Conservation (phyloP, 495 filamentous ascomycete species). For the Geopyxis carbonaria region DNA sequence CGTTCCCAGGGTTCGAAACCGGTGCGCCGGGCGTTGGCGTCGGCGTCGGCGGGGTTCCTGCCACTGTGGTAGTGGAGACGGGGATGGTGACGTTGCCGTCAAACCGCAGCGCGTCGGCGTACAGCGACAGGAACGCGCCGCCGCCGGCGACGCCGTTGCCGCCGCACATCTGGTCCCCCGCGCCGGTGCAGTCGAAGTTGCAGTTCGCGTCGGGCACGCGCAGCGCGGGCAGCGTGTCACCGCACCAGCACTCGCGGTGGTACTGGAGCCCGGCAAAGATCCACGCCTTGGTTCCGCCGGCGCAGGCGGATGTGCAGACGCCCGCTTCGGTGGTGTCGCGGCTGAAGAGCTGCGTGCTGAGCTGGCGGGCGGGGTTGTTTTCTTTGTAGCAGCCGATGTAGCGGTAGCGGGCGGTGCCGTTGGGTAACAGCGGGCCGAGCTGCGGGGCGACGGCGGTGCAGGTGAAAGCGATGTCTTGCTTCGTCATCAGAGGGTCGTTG, state of each 20-base stretch:
- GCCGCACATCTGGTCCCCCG: constrained; percentile 28
- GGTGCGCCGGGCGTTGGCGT: constrained; percentile 4
- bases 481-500: constrained; percentile 25
- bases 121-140: constrained; percentile 29
- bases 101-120: constrained; percentile 24
- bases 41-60: constrained; percentile 22
- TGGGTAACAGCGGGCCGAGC: constrained; percentile 15
- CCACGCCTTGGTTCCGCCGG: constrained; percentile 5
- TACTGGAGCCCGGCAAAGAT: constrained; percentile 26
- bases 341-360: constrained; percentile 21
- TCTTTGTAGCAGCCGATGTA: constrained; percentile 29
- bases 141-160: constrained; percentile 30
- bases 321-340: constrained; percentile 21
- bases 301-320: constrained; percentile 23
- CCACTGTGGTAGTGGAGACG: constrained; percentile 14
- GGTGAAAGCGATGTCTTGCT: constrained; percentile 22
- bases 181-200: constrained; percentile 28
- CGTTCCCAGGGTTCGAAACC: constrained; percentile 19
- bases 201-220: constrained; percentile 25
- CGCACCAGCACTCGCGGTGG: constrained; percentile 28
- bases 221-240: constrained; percentile 22
- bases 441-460: constrained; percentile 25
- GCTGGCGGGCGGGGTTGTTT: constrained; percentile 18
- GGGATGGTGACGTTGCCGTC: constrained; percentile 6
- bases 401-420: constrained; percentile 15